Conservation (phyloP, 208 protist genomes). For the Acanthamoeba lenticulata region DNA sequence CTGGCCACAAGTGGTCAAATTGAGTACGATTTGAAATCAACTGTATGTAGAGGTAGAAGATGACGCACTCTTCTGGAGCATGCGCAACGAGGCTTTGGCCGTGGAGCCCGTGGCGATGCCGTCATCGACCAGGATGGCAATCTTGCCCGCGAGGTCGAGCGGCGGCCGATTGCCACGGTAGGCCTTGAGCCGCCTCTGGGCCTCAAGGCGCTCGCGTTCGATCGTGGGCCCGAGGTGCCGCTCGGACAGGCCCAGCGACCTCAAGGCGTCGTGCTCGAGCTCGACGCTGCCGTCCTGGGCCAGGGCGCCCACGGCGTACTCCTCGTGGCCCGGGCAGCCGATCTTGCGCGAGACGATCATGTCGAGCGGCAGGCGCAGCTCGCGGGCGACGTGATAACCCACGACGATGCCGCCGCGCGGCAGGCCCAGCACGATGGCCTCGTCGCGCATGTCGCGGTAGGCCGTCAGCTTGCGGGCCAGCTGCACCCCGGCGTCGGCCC, state of each 20-base stretch:
- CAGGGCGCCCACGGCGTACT: constrained; percentile 74
- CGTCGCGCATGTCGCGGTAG: background rate
- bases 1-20: too few species aligned
- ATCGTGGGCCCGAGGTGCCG: constrained; percentile 26
- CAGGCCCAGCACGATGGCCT: constrained; percentile 59
- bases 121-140: constrained; percentile 74
- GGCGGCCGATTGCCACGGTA: constrained; percentile 64
- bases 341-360: constrained; percentile 73
- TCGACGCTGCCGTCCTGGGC: constrained; percentile 60
- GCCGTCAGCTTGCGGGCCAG: background rate
- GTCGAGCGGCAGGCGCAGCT: constrained; percentile 49
- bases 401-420: constrained; percentile 74
- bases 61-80: background rate
- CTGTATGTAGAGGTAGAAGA: background rate
- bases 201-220: constrained; percentile 53
- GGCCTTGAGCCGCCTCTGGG: constrained; percentile 26
- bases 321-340: constrained; percentile 65
- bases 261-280: constrained; percentile 6
- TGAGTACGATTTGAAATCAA: too few species aligned
- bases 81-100: constrained; percentile 64
- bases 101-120: constrained; percentile 75
- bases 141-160: constrained; percentile 60
- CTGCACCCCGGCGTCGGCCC: background rate
- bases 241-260: background rate
- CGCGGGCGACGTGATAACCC: constrained; percentile 40